phyloP scores from a whole-genome alignment of 768 basidiomycete genomes.

The Gymnopilus dilepis region DNA sequence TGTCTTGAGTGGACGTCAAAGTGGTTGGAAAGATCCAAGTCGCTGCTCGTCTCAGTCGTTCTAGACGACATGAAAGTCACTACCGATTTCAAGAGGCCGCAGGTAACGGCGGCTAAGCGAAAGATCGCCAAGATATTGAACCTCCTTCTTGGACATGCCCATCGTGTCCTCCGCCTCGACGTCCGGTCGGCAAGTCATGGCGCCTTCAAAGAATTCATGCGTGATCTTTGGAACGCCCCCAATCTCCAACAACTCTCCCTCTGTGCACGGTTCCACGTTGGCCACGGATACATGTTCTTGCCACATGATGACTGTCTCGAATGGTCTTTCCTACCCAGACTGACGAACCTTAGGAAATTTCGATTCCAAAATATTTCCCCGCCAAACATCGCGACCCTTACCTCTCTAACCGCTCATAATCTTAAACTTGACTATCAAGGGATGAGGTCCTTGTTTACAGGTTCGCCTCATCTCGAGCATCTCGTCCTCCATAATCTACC shows the following conservation, averaged over 20 bases:
- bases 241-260: constrained; percentile 24
- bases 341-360: constrained; percentile 19
- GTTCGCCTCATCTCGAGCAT: constrained; percentile 17
- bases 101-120: neutral
- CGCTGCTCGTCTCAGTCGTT: constrained; percentile 20
- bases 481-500: constrained; percentile 18
- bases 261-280: constrained; percentile 1
- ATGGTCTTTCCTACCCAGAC: constrained; percentile 8
- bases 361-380: constrained; percentile 15
- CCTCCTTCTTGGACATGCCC: constrained; percentile 1
- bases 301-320: neutral
- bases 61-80: constrained; percentile 18
- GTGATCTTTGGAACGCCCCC: neutral
- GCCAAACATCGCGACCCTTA: constrained; percentile 18
- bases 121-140: neutral
- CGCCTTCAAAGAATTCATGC: constrained; percentile 8
- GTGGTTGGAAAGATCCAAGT: constrained; percentile 25
- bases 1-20: constrained; percentile 19
- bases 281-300: neutral
- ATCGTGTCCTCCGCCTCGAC: constrained; percentile 23
- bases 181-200: constrained; percentile 2
- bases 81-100: neutral
- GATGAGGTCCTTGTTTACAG: constrained; percentile 18
- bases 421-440: constrained; percentile 20
- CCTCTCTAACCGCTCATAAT: constrained; percentile 11